Conservation (phyloP, 1,284 basidiomycete species). For the Phlebopus sp. region DNA sequence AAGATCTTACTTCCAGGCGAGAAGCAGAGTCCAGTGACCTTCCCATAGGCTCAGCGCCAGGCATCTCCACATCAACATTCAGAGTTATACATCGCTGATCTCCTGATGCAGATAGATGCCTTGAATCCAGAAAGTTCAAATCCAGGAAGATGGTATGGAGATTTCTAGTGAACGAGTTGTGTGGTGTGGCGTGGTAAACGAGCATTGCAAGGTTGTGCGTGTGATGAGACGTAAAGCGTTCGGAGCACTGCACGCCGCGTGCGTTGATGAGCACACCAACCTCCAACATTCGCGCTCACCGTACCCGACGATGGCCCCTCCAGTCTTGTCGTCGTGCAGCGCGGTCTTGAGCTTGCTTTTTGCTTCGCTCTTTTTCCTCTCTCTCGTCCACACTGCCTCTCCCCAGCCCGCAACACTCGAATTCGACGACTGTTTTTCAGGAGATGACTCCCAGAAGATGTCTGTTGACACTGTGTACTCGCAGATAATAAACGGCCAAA, state of each 20-base stretch:
- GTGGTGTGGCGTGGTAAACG: conserved; percentile 20
- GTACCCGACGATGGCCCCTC: conserved; percentile 22
- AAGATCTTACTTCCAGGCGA: too few relatives aligned
- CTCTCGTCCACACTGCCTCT: conserved; percentile 20
- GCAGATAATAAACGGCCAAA: conserved; percentile 57
- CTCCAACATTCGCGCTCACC: conserved; percentile 10
- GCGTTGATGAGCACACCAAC: conserved; percentile 20
- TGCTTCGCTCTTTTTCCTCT: conserved; percentile 15
- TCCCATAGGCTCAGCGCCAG: too few relatives aligned
- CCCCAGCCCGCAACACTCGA: conserved; percentile 51
- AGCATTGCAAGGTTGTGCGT: not conserved
- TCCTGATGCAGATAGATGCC: too few relatives aligned
- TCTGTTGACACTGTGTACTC: conserved; percentile 71
- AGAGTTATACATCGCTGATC: too few relatives aligned
- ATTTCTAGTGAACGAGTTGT: too few relatives aligned
- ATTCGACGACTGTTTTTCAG: conserved; percentile 60
- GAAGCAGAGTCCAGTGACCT: too few relatives aligned
- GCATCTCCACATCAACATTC: too few relatives aligned
- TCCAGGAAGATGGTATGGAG: too few relatives aligned
- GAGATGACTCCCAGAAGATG: conserved; percentile 55
- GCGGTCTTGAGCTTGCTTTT: conserved; percentile 7
- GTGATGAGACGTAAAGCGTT: conserved; percentile 13
- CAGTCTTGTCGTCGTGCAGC: conserved; percentile 2
- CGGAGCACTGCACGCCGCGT: conserved; percentile 1
- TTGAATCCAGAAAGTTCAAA: too few relatives aligned